Evolutionary conservation across 106 monocot genomes (phyloP), one percentile per base, ranked within the genome.

Genomic region (Iris macrosiphon): DNA sequence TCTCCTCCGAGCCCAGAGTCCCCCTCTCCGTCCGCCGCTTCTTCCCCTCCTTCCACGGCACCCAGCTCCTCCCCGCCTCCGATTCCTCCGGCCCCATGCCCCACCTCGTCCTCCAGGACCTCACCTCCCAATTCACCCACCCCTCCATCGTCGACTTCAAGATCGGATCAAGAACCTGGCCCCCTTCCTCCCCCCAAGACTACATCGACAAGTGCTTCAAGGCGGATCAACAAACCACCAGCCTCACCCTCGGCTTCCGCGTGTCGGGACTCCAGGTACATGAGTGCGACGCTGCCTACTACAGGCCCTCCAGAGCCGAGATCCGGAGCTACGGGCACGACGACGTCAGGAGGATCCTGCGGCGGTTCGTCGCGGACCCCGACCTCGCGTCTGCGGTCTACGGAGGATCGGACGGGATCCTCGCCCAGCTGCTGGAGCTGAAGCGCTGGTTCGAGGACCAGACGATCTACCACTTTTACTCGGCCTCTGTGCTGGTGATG

Each of bases 371-470:
- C 9, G 30, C 43, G 1, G 40, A 42, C 49, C 33, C 48, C 21
- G 35, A 32, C 31, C 49, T 62, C 20, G 62, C 56, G 15, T 40
- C 56, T 15, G 56, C 56, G 13, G 39, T 57, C 39, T 57, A 57
- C 22, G 38, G 56, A 14, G 56, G 56, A 10, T 39, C 39, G 38
- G 11, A 25, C 13, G 56, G 56, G 66, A 60, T 94, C 11, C 47
- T 94, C 31, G 74, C 71, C 6, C 78, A 88, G 57, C 34, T 94
- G 55, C n/a, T 57, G 40, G 78, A 88, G 40, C 66, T 94, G 11
- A 94, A 89, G 67, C 55, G 63, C 5, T 94, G 93, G 93, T 94
- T 94, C 34, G 88, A 85, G 62, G 76, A 79, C 13, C 93, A 88
- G 73, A 88, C 93, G 0, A 23, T 73, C 23, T 94, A 64, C 66